Conservation (phyloP, 1,284 basidiomycete species). For the Xanthoconium separans region DNA sequence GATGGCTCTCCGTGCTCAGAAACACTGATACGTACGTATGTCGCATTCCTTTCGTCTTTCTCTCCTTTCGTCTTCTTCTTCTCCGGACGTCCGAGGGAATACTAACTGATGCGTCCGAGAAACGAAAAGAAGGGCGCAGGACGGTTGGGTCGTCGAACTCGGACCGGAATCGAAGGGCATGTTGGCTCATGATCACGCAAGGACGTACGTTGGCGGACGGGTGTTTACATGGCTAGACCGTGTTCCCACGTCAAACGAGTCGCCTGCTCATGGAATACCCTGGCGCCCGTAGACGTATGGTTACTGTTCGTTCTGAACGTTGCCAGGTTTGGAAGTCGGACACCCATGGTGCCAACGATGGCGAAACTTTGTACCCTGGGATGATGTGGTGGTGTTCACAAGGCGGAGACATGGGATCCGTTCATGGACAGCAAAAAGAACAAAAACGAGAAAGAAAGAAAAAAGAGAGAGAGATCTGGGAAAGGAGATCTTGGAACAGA, state of each 20-base stretch:
- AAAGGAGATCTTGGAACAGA: not conserved
- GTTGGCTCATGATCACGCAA: not conserved
- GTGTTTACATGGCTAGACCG: not conserved
- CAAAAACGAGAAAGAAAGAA: not conserved
- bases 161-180: constrained; percentile 1
- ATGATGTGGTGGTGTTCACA: constrained; percentile 3
- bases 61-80: constrained; percentile 11
- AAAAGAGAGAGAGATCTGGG: not conserved
- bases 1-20: not conserved
- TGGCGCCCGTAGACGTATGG: not conserved
- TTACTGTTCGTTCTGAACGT: not conserved
- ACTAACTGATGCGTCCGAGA: not conserved
- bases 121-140: not conserved
- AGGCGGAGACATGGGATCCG: constrained; percentile 14
- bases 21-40: constrained; percentile 9
- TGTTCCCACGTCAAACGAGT: constrained; percentile 1
- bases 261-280: not conserved
- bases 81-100: constrained; percentile 25
- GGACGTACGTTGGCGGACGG: not conserved
- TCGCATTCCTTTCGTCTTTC: not conserved
- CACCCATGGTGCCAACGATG: constrained; percentile 2
- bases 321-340: constrained; percentile 9
- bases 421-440: not conserved
- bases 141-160: not conserved
- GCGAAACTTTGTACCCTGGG: constrained; percentile 6